A percentile compares a stretch with the other conserved stretches of the same genome.
Evolutionary conservation across 805 yeast species (phyloP).

Genomic region (Metschnikowia santaceciliae): DNA sequence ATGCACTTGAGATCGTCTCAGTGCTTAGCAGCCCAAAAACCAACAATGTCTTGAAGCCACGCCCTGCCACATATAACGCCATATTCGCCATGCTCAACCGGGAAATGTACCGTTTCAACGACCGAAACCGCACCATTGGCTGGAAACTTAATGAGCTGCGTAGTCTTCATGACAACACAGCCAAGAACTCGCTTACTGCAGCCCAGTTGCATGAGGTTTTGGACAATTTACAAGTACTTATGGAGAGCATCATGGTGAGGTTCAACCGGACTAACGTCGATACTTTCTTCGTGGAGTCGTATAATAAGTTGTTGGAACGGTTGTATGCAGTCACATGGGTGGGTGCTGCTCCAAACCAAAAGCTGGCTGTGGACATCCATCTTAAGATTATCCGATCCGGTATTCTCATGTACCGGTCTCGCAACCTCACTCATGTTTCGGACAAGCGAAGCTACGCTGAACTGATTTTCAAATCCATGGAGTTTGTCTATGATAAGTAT

Average conservation of each 20-base stretch:
- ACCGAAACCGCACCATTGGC: constrained; percentile 23
- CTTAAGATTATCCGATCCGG: constrained; percentile 26
- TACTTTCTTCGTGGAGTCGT: constrained; percentile 20
- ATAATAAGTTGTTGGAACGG: constrained; percentile 23
- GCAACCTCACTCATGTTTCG: constrained; percentile 17
- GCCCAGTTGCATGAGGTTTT: constrained; percentile 22
- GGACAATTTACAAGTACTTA: constrained; percentile 21
- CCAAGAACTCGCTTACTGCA: constrained; percentile 23
- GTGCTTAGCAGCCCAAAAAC: constrained; percentile 19
- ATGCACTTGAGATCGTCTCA: constrained; percentile 27
- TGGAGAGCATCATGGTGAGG: constrained; percentile 22
- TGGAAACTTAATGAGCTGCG: constrained; percentile 12
- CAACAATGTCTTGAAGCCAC: constrained; percentile 17
- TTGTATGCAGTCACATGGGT: constrained; percentile 27
- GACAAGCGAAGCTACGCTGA: constrained; percentile 17
- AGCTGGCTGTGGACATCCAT: constrained; percentile 20
- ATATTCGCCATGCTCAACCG: constrained; percentile 27
- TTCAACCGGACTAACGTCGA: constrained; percentile 12
- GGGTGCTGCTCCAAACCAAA: constrained; percentile 13
- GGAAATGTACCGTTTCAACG: constrained; percentile 27
- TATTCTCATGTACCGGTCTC: constrained; percentile 28
- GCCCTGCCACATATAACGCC: constrained; percentile 28
- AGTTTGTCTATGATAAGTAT: constrained; percentile 21
- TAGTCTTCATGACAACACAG: constrained; percentile 21
- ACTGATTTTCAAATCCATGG: constrained; percentile 21